These are phyloP conservation scores for Debaryomyces nepalensis DNA, from an alignment of 1,139 yeast species.

Conservation along the genomic window DNA sequence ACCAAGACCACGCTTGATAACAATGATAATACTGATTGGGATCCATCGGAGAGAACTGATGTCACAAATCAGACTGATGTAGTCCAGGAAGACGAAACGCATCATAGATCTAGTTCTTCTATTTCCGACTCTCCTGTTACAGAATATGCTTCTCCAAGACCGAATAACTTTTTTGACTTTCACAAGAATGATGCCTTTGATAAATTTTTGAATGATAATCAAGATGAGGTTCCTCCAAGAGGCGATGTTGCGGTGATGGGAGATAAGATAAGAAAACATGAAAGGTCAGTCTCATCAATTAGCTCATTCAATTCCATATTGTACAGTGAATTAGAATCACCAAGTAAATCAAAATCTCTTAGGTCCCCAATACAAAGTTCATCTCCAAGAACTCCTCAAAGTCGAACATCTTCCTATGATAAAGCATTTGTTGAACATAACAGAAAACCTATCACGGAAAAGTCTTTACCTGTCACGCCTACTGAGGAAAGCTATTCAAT, in stretches of 20 bases:
- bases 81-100: neutral
- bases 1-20: neutral
- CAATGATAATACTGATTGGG: neutral
- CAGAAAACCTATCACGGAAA: neutral
- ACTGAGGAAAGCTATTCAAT: neutral
- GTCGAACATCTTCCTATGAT: neutral
- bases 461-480: conserved; percentile 3
- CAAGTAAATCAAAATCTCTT: neutral
- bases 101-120: neutral
- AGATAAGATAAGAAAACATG: conserved; percentile 28
- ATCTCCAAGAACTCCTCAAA: conserved; percentile 8
- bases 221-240: conserved; percentile 41
- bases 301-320: conserved; percentile 28
- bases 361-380: neutral
- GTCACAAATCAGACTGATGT: neutral
- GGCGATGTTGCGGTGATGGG: conserved; percentile 35
- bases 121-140: neutral
- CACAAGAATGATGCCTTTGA: conserved; percentile 24
- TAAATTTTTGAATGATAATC: conserved; percentile 32
- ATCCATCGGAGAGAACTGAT: neutral
- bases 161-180: conserved; percentile 19
- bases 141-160: neutral
- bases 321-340: conserved; percentile 11
- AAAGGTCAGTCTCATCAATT: conserved; percentile 30
- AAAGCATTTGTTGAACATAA: neutral